Base-by-base conservation (phyloP, 2,329 filamentous ascomycete species). In the Byssothecium circinans region DNA sequence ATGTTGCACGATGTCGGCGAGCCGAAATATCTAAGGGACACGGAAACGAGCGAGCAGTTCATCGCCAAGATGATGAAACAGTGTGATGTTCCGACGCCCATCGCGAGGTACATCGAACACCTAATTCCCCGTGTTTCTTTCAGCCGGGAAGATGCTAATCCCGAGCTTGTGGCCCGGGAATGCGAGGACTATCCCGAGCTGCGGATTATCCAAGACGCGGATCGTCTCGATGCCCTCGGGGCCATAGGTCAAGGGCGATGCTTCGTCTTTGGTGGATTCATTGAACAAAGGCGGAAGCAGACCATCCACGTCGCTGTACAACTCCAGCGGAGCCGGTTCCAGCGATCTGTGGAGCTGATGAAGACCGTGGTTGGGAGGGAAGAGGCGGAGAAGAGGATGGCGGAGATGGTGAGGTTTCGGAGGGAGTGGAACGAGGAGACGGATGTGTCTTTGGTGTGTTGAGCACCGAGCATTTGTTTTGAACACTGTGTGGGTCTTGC, bases 191-290 rank as follows among this genome's bases (percentile, higher is more conserved):
- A 58, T 45, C 88, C 88, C 1, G 88, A 92, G 68, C 75, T 92
- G 30, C 89, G 83, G 0, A 81, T 95, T 36, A 89, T 96, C 19
- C 91, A 96, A 72, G 91, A 96, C 72, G 90, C 91, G 2, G 91
- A 96, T 73, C 80, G 91, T 11, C 75, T 96, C 17, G 91, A 96
- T 72, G 87, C 89, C 3, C 83, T 96, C 27, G 91, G 91, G 1
- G 88, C 87, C 0, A 81, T 95, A 29, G 91, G 91, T 1, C 85
- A 95, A 52, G 90, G 82, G 2, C 77, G 91, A 38, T 81, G 81
- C 36, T 91, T 91, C 66, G 83, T 85, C 0, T 95, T 84, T 67
- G 82, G 86, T 0, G 89, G 86, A 0, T 41, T 48, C 12, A 38
- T 86, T 84, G 10, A 83, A 80, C 68, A 70, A 69, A 27, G 63